Conservation (phyloP, 1,139 yeast genomes). For the Meyerozyma elateridarum region DNA sequence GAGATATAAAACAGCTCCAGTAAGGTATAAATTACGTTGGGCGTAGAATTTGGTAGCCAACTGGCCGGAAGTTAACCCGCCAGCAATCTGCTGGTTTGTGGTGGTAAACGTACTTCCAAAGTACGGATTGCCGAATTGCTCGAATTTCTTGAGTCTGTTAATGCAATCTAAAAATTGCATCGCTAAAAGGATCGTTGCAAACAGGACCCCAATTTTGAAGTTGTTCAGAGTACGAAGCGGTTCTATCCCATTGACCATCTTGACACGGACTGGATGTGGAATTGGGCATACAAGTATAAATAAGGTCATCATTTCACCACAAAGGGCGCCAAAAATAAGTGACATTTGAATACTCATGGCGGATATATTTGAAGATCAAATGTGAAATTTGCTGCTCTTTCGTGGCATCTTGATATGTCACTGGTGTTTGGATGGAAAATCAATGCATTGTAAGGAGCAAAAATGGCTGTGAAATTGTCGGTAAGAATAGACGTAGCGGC, state of each 20-base stretch:
- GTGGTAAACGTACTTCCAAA: conserved; percentile 13
- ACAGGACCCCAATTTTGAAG: conserved; percentile 45
- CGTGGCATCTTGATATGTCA: no score
- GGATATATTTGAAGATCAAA: no score
- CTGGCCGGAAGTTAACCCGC: conserved; percentile 31
- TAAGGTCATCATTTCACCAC: conserved; percentile 51
- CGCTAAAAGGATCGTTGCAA: conserved; percentile 42
- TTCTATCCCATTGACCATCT: conserved; percentile 36
- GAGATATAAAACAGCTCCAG: conserved; percentile 66
- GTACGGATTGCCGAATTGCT: conserved; percentile 23
- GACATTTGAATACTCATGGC: conserved; percentile 46
- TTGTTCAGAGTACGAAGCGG: conserved; percentile 34
- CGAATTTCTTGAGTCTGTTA: conserved; percentile 38
- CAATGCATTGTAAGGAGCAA: no score
- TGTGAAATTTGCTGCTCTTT: no score
- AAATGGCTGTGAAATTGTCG: no score
- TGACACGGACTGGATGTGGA: conserved; percentile 50
- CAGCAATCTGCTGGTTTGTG: conserved; percentile 10
- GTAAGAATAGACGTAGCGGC: no score
- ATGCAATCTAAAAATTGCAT: conserved; percentile 60
- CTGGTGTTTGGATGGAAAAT: no score
- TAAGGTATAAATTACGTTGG: conserved; percentile 66
- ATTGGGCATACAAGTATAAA: conserved; percentile 56
- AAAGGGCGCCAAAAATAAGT: conserved; percentile 39
- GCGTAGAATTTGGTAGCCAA: conserved; percentile 58